Conservation (phyloP, 192 early-diverging fungal genomes). For the Linnemannia exigua region DNA sequence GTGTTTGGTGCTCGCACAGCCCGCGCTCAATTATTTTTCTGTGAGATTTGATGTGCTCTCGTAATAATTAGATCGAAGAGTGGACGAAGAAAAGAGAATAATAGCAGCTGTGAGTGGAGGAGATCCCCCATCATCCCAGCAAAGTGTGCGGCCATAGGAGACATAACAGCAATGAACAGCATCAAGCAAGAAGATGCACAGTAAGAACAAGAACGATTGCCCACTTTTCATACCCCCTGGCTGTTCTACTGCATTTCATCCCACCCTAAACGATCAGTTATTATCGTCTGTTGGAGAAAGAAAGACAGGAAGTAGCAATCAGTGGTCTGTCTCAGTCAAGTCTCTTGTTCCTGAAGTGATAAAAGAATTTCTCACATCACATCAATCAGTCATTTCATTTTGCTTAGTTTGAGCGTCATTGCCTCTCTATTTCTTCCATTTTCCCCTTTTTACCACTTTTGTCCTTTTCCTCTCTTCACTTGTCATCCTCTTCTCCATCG, state of each 20-base stretch:
- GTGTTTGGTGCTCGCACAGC: constrained; percentile 1
- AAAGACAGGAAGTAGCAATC: too few relatives aligned
- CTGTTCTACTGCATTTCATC: too few relatives aligned
- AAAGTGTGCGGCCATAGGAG: background rate
- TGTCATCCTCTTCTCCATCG: background rate
- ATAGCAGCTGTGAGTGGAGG: background rate
- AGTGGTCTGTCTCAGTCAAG: too few relatives aligned
- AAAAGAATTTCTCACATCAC: too few relatives aligned
- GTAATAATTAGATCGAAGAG: background rate
- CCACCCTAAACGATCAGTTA: too few relatives aligned
- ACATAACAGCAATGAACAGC: too few relatives aligned
- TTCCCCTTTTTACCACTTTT: background rate
- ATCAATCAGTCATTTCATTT: background rate
- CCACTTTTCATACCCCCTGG: too few relatives aligned
- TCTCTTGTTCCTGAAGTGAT: too few relatives aligned
- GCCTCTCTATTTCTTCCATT: background rate
- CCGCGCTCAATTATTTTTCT: background rate
- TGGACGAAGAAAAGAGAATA: background rate
- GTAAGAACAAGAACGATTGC: too few relatives aligned
- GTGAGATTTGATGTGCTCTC: background rate
- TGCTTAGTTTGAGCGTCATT: background rate
- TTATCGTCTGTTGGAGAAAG: too few relatives aligned
- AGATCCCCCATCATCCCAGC: background rate
- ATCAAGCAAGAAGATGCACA: too few relatives aligned
- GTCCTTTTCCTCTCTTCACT: background rate